phyloP scores from a whole-genome alignment of 345 rosid species.

The Acer campestre region DNA sequence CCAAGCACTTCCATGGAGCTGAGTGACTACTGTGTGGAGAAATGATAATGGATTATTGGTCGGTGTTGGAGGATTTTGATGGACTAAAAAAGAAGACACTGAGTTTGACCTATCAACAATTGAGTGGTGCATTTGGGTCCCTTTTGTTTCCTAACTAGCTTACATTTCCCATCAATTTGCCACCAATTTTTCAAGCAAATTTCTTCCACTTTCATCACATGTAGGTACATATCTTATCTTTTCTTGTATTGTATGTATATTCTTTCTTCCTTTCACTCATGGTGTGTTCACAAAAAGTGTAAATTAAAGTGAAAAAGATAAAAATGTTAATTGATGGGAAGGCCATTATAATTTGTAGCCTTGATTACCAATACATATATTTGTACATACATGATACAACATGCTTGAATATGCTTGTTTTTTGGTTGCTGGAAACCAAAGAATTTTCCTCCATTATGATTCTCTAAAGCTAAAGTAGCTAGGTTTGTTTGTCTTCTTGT shows the following conservation, averaged over 20 bases:
- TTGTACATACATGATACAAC: constrained; percentile 1
- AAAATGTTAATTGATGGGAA: constrained; percentile 13
- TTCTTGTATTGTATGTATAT: too few relatives aligned
- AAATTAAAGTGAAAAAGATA: not conserved
- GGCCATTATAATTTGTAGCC: constrained; percentile 15
- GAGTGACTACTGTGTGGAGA: constrained; percentile 13
- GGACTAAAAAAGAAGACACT: constrained; percentile 40
- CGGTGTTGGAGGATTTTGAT: constrained; percentile 40
- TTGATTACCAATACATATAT: constrained; percentile 6
- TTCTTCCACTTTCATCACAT: constrained; percentile 31
- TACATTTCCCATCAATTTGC: constrained; percentile 49
- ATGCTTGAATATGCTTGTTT: not conserved
- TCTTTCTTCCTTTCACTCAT: constrained; percentile 21
- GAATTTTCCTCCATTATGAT: constrained; percentile 16
- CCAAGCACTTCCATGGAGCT: not conserved
- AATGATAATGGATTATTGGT: constrained; percentile 29
- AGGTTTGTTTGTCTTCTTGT: constrained; percentile 8
- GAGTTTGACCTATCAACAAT: constrained; percentile 71
- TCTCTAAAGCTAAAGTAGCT: constrained; percentile 15
- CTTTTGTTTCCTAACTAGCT: constrained; percentile 53
- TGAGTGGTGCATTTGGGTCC: constrained; percentile 39
- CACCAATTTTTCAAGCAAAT: constrained; percentile 32
- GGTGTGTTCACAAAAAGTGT: constrained; percentile 27
- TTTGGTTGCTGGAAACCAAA: constrained; percentile 18
- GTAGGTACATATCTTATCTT: constrained; percentile 10